Conservation (phyloP, 139 green algal species). For the Tetraselmis striata region DNA sequence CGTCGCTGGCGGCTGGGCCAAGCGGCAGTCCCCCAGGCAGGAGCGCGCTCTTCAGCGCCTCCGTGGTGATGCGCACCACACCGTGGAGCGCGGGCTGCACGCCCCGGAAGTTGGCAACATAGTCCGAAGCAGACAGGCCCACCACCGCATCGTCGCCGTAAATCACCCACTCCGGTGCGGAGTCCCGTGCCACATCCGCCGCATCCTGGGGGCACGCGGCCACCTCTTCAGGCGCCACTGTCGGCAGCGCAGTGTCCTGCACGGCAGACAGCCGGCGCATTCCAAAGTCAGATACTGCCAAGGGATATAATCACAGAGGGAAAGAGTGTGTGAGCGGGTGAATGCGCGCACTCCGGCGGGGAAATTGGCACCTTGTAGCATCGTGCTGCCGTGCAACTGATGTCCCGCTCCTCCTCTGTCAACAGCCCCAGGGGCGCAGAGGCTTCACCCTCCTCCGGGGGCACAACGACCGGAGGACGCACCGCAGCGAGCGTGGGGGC, state of each 20-base stretch:
- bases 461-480: background rate
- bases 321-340: no score
- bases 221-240: background rate
- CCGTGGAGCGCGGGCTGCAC: background rate
- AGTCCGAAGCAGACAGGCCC: background rate
- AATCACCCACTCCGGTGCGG: background rate
- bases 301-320: no score
- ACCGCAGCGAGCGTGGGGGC: background rate
- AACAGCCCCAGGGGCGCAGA: background rate
- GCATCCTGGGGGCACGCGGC: no score
- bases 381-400: background rate
- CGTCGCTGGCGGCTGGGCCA: background rate
- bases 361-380: background rate
- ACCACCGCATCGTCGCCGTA: background rate
- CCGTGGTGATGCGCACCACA: background rate
- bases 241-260: background rate
- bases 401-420: background rate
- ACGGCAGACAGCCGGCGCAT: no score
- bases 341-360: no score
- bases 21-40: background rate
- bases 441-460: background rate
- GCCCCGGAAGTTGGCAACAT: background rate
- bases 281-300: no score
- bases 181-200: no score
- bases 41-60: background rate